These are phyloP conservation scores for Vigna hirtella DNA, from an alignment of 306 rosid species.

Conservation along the genomic window DNA sequence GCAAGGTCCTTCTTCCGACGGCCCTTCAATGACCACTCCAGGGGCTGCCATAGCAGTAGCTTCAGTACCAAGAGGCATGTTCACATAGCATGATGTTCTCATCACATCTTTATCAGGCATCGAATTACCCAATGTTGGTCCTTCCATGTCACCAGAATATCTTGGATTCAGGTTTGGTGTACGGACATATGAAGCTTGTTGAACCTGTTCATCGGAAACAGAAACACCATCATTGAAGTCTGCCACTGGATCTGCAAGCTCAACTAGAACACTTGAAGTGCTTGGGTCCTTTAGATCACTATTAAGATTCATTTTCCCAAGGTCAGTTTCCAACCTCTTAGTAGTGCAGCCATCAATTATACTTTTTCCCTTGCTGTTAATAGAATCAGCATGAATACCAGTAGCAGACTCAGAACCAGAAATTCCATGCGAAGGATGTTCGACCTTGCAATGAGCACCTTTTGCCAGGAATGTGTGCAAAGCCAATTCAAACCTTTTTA, in stretches of 20 bases:
- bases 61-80: conserved; percentile 67
- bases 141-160: conserved; percentile 68
- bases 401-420: conserved; percentile 66
- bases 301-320: conserved; percentile 64
- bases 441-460: conserved; percentile 68
- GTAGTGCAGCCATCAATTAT: conserved; percentile 51
- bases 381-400: conserved; percentile 60
- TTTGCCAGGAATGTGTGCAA: conserved; percentile 75
- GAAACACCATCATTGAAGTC: conserved; percentile 62
- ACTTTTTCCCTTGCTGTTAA: conserved; percentile 59
- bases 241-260: conserved; percentile 73
- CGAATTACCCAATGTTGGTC: conserved; percentile 65
- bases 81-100: conserved; percentile 64
- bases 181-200: conserved; percentile 56
- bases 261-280: conserved; percentile 59
- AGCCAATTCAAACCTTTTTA: conserved; percentile 86
- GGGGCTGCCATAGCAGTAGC: conserved; percentile 58
- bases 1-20: conserved; percentile 86
- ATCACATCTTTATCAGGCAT: conserved; percentile 57
- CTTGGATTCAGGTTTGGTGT: conserved; percentile 66
- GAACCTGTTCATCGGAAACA: conserved; percentile 62
- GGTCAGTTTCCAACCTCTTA: conserved; percentile 69
- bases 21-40: conserved; percentile 86
- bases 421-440: conserved; percentile 70
- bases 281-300: conserved; percentile 60